phyloP scores from a whole-genome alignment of 2,329 filamentous ascomycete genomes.

The Fusarium chaquense region DNA sequence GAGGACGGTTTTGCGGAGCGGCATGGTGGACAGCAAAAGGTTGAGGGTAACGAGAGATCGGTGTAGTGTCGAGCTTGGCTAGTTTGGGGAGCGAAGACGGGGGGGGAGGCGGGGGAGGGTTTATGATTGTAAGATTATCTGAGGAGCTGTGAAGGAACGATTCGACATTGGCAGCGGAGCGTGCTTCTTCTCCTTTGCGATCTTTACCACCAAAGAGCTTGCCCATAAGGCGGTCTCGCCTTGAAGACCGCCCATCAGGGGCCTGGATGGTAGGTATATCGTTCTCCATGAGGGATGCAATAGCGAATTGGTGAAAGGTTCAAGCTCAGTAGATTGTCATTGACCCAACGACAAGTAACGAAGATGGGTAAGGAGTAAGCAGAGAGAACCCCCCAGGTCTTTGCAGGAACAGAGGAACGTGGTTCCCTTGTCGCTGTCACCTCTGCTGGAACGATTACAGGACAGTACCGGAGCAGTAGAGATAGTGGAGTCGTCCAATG shows the following conservation, averaged over 20 bases:
- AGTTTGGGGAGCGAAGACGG: no score
- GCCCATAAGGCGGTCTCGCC: slow-evolving; percentile 70
- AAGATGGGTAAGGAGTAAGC: slow-evolving; percentile 29
- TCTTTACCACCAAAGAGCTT: slow-evolving; percentile 68
- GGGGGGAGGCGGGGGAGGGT: slow-evolving; percentile 58
- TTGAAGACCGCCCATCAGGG: slow-evolving; percentile 58
- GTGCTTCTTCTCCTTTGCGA: slow-evolving; percentile 52
- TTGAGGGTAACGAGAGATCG: no score
- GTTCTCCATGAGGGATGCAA: slow-evolving; percentile 58
- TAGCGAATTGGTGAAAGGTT: slow-evolving; percentile 33
- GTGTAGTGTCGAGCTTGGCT: no score
- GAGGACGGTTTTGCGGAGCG: no score
- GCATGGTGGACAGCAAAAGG: no score
- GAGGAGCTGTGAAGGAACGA: slow-evolving; percentile 69
- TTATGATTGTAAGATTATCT: slow-evolving; percentile 66
- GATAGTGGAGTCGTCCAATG: slow-evolving; percentile 48
- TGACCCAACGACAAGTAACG: slow-evolving; percentile 41
- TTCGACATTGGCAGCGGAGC: slow-evolving; percentile 63
- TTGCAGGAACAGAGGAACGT: slow-evolving; percentile 30
- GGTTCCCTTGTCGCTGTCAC: slow-evolving; percentile 30
- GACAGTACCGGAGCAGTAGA: slow-evolving; percentile 39
- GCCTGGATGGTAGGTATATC: slow-evolving; percentile 54
- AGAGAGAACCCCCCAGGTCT: slow-evolving; percentile 22
- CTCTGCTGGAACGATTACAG: slow-evolving; percentile 39
- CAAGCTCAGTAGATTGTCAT: slow-evolving; percentile 48